phyloP scores from a whole-genome alignment of 345 rosid species.

The Ceriops tagal region DNA sequence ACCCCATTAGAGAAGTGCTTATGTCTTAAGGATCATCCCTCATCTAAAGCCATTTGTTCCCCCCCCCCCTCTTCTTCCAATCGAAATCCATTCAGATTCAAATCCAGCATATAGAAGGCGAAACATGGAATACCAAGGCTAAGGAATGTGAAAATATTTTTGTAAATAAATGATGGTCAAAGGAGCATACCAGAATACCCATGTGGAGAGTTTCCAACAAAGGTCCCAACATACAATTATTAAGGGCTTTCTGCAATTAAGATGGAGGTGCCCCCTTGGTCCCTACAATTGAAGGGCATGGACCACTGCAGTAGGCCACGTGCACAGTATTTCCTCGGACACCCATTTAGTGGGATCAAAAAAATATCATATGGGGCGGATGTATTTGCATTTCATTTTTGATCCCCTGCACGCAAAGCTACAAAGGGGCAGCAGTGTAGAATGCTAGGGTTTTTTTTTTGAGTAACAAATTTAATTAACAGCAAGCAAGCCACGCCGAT shows the following conservation, averaged over 20 bases:
- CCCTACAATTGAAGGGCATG: slow-evolving; percentile 4
- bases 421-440: neutral
- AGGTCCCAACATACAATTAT: slow-evolving; percentile 12
- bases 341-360: neutral
- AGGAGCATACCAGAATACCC: slow-evolving; percentile 1
- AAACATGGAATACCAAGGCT: neutral
- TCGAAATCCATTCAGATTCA: neutral
- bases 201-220: slow-evolving; percentile 16
- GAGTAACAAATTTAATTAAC: neutral
- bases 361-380: neutral
- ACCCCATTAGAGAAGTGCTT: neutral
- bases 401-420: neutral
- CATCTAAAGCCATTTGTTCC: neutral
- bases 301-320: neutral
- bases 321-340: slow-evolving; percentile 7
- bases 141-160: neutral
- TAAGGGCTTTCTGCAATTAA: neutral
- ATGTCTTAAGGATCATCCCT: neutral
- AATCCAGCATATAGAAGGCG: neutral
- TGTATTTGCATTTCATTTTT: neutral
- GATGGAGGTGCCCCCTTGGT: slow-evolving; percentile 12
- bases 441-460: neutral
- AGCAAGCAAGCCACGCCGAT: neutral
- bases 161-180: neutral
- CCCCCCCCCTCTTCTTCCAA: neutral